Evolutionary conservation across 208 protist genomes (phyloP), one percentile per base, ranked within the genome.

Genomic region (Zelonia costaricensis): DNA sequence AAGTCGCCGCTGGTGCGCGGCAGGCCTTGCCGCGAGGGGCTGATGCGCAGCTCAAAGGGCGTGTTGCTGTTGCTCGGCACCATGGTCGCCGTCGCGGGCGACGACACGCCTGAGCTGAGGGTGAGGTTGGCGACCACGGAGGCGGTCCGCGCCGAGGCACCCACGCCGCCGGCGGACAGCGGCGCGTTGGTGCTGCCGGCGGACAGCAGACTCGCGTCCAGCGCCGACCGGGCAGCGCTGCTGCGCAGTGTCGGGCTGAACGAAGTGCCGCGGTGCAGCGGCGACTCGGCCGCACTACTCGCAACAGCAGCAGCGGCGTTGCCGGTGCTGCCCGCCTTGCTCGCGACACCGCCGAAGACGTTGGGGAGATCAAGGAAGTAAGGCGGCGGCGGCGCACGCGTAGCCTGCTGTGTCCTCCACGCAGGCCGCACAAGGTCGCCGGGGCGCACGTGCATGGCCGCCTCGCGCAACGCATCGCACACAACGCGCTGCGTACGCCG

Each of bases 401-500:
- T 4, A 16, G 1, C 27, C 5, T n/a, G n/a, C n/a, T n/a, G n/a
- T n/a, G 27, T 12, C 39, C 15, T 36, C 56, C 57, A 60, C 33
- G 42, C 44, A 0, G 66, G 58, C 7, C 2, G 27, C 40, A 66
- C 31, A 13, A 73, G 31, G 23, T 73, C 66, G 25, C 52, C 44
- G 6, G 36, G 57, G n/a, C 16, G 57, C 12, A 66, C 42, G 58
- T 22, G 56, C 15, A 15, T 2, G n/a, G 57, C 61, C 35, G 43
- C 66, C 8, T 66, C 38, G 20, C 57, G 48, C n/a, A 73, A 47
- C 18, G 51, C 51, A 13, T 51, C 40, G 25, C 18, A 55, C 13
- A 66, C 49, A 3, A 73, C 10, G 4, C 55, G 48, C 38, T 61
- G 49, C 43, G 58, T 56, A 49, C 42, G 40, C n/a, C 38, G 44